Conservation (phyloP, 768 basidiomycete species). For the Panellus pusillus region DNA sequence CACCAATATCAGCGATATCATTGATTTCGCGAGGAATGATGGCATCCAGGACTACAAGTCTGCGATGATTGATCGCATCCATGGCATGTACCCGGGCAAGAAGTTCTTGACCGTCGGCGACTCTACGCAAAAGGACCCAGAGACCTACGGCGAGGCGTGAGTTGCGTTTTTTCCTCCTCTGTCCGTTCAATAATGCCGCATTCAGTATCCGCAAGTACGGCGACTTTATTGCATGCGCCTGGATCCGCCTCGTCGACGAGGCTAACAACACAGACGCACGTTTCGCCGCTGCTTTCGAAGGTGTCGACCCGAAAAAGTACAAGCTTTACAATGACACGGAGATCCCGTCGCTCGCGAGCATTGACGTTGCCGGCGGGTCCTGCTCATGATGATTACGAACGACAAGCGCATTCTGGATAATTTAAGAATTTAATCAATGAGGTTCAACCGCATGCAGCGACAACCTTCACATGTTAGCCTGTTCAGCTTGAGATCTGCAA, state of each 20-base stretch:
- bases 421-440: no score
- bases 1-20: slow-evolving; percentile 28
- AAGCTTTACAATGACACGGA: slow-evolving; percentile 38
- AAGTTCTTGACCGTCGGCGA: slow-evolving; percentile 44
- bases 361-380: slow-evolving; percentile 39
- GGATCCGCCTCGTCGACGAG: slow-evolving; percentile 47
- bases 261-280: slow-evolving; percentile 40
- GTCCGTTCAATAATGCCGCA: not conserved
- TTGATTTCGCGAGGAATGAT: slow-evolving; percentile 29
- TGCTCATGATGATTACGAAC: slow-evolving; percentile 28
- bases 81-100: slow-evolving; percentile 43
- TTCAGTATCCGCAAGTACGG: slow-evolving; percentile 37
- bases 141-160: slow-evolving; percentile 44
- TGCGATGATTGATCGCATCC: slow-evolving; percentile 37
- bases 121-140: slow-evolving; percentile 47
- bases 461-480: no score
- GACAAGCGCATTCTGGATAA: not conserved
- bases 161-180: slow-evolving; percentile 16
- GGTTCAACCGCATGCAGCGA: no score
- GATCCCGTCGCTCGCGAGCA: slow-evolving; percentile 32
- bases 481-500: no score
- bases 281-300: slow-evolving; percentile 37
- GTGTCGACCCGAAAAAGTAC: slow-evolving; percentile 33
- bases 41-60: slow-evolving; percentile 37
- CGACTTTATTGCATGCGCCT: slow-evolving; percentile 39